A percentile compares a stretch with the other conserved stretches of the same genome.
phyloP scores from a whole-genome alignment of 495 filamentous ascomycete species.

The Glutinoglossum americanum region DNA sequence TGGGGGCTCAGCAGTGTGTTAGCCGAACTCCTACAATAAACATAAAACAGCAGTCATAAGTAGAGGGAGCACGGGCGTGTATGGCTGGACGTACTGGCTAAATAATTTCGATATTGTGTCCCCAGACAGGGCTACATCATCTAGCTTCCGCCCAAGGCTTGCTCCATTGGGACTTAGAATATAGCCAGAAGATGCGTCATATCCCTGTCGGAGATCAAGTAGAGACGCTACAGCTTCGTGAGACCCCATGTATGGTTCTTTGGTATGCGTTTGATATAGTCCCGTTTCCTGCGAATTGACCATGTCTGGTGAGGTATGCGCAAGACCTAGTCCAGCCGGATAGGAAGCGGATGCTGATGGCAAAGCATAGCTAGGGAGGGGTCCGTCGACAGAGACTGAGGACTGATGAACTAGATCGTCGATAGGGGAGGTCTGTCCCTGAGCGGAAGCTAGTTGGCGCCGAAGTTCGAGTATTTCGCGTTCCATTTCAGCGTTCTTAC shows the following conservation, averaged over 20 bases:
- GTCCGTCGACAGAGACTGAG: slow-evolving; percentile 28
- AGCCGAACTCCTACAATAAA: neutral
- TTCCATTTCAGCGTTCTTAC: slow-evolving; percentile 83
- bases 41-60: neutral
- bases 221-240: slow-evolving; percentile 71
- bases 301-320: neutral
- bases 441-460: slow-evolving; percentile 28
- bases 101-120: slow-evolving; percentile 59
- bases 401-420: slow-evolving; percentile 21
- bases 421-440: slow-evolving; percentile 16
- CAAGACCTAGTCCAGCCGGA: neutral
- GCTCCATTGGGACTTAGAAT: slow-evolving; percentile 24
- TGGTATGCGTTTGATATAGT: slow-evolving; percentile 25
- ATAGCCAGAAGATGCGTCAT: slow-evolving; percentile 23
- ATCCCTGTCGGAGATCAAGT: slow-evolving; percentile 44
- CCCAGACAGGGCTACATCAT: slow-evolving; percentile 49
- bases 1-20: neutral
- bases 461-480: slow-evolving; percentile 34
- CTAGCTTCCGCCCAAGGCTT: slow-evolving; percentile 27
- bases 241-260: slow-evolving; percentile 49
- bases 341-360: neutral
- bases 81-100: slow-evolving; percentile 29
- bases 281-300: slow-evolving; percentile 6
- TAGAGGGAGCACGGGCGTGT: neutral
- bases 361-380: slow-evolving; percentile 7